Base-by-base conservation (phyloP, 176 grass and related monocot genomes). In the Lolium rigidum region DNA sequence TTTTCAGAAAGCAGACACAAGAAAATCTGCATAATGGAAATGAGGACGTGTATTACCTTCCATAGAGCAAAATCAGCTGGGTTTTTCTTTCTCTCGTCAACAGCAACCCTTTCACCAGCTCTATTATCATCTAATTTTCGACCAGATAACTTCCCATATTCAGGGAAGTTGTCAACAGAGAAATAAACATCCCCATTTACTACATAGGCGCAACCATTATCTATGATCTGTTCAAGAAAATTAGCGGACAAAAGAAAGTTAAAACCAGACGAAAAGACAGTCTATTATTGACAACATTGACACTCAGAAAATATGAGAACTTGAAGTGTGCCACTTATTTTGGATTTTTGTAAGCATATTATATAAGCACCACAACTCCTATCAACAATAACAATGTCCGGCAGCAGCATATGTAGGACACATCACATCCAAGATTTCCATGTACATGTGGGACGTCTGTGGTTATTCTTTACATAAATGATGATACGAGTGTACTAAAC, bases 31-130 rank as follows among this genome's bases (percentile, higher is more conserved):
- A 89, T 37, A 43, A 3, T 56, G 7, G 57, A 41, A 70, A 56
- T 25, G 58, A n/a, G 24, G 21, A 16, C 9, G 6, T 71, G 55
- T 37, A 88, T 84, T 92, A 95, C 96, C 90, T 98, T 98, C 96
- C 96, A 98, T 51, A 98, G 76, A 79, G 96, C 91, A 92, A 98
- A 98, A 88, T 98, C 96, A 92, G 93, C 93, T 87, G 93, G 91
- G 58, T 98, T 94, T 89, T 81, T 87, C 88, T 98, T 98, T 78
- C 96, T 92, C n/a, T 90, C 88, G 82, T 98, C 93, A 74, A 98
- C 84, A 37, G 90, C 75, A 86, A 98, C 92, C 80, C 96, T 98
- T 93, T 98, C 96, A 31, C 96, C 96, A 71, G 93, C 91, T 88
- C 93, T 88, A 90, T 98, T 98, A 58, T 98, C 96, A 86, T 98